A percentile compares a stretch with the other conserved stretches of the same genome.
Evolutionary conservation across 306 rosid genomes (phyloP).

Genomic region (Canavalia ensiformis): DNA sequence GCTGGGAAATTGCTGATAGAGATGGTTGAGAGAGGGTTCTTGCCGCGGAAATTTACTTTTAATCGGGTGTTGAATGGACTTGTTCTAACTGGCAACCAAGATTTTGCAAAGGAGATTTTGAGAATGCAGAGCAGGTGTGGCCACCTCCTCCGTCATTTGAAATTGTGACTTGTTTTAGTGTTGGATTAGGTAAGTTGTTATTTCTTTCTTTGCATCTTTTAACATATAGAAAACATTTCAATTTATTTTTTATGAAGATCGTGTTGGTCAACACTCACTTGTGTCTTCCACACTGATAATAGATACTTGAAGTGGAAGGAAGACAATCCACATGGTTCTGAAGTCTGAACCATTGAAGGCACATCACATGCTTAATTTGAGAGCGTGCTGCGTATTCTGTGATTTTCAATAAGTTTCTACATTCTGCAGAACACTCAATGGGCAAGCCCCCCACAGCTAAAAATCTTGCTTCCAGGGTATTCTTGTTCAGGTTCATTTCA

Average conservation of each 20-base stretch:
- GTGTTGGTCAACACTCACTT: not conserved
- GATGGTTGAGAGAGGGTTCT: constrained; percentile 86
- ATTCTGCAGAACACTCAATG: not conserved
- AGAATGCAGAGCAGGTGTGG: constrained; percentile 79
- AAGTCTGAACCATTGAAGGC: not conserved
- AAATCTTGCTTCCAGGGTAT: not conserved
- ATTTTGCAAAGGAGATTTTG: constrained; percentile 77
- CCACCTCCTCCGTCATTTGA: constrained; percentile 69
- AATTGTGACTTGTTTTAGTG: constrained; percentile 48
- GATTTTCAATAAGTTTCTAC: not conserved
- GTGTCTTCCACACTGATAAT: not conserved
- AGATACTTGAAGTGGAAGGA: not conserved
- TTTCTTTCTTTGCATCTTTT: not conserved
- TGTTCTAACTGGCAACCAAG: constrained; percentile 78
- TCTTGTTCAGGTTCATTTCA: not conserved
- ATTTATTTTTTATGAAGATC: not conserved
- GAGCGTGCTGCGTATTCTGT: not conserved
- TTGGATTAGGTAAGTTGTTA: not conserved
- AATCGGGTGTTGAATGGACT: constrained; percentile 83
- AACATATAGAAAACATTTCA: not conserved
- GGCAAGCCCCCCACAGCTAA: not conserved
- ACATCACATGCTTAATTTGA: not conserved
- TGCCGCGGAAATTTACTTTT: constrained; percentile 78
- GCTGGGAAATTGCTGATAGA: constrained; percentile 89
- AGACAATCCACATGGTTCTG: not conserved